phyloP scores from a whole-genome alignment of 441 rosid species.

The Theobroma grandiflorum region DNA sequence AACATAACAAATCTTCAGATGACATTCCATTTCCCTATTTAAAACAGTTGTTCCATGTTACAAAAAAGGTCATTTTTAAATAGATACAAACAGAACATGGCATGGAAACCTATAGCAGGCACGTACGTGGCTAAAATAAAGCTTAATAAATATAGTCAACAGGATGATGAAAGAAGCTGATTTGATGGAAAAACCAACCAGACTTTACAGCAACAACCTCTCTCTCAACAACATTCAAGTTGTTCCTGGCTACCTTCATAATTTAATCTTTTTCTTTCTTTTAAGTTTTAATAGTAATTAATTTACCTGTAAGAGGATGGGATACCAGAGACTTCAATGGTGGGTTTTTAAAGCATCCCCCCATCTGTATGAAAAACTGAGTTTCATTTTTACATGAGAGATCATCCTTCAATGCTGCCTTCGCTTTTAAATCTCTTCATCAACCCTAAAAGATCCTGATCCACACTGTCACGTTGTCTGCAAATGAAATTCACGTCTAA shows the following conservation, averaged over 20 bases:
- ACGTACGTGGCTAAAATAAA: neutral
- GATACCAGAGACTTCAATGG: slow-evolving; percentile 31
- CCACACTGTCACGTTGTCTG: neutral
- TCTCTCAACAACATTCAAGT: slow-evolving; percentile 40
- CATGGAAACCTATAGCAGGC: neutral
- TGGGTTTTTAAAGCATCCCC: slow-evolving; percentile 20
- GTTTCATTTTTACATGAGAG: neutral
- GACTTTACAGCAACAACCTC: neutral
- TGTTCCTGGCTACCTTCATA: neutral
- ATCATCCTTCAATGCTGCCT: neutral
- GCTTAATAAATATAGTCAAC: neutral
- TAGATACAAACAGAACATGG: neutral
- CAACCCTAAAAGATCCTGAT: neutral
- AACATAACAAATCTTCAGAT: too few relatives aligned
- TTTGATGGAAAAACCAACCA: slow-evolving; percentile 26
- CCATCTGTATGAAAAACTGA: neutral
- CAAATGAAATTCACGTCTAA: too few relatives aligned
- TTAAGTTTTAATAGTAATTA: neutral
- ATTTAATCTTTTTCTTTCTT: neutral
- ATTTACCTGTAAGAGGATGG: neutral
- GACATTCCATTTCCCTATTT: too few relatives aligned
- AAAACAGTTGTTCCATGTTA: too few relatives aligned
- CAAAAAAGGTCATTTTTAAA: too few relatives aligned
- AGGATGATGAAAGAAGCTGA: neutral
- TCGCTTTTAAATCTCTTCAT: neutral